These are phyloP conservation scores for Yarrowia galli DNA, from an alignment of 1,139 yeast genomes.

Conservation along the genomic window DNA sequence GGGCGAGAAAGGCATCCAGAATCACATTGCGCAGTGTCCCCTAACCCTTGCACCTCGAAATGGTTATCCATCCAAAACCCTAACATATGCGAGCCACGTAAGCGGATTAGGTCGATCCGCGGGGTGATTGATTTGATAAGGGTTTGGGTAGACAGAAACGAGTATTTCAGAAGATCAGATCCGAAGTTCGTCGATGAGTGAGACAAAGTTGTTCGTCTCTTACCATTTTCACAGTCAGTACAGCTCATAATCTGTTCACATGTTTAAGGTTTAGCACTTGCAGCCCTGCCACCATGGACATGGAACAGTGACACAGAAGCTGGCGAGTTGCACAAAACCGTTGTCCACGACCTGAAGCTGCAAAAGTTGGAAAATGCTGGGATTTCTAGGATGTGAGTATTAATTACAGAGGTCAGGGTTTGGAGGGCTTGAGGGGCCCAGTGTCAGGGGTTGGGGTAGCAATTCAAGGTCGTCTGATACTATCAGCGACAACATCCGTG, in stretches of 20 bases:
- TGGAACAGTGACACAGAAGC: not conserved
- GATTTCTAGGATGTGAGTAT: slow-evolving; percentile 36
- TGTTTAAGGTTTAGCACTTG: not conserved
- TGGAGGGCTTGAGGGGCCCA: not conserved
- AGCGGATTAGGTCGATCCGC: slow-evolving; percentile 23
- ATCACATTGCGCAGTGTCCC: too few species aligned
- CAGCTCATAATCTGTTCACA: slow-evolving; percentile 2
- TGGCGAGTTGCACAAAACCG: slow-evolving; percentile 2
- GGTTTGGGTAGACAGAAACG: slow-evolving; percentile 6
- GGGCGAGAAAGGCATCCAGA: too few species aligned
- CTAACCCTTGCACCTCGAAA: not conserved
- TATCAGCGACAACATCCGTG: too few species aligned
- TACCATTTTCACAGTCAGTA: too few species aligned
- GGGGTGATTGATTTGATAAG: slow-evolving; percentile 19
- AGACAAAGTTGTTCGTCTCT: too few species aligned
- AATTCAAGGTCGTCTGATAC: not conserved
- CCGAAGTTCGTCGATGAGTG: too few species aligned
- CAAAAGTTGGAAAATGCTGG: slow-evolving; percentile 10
- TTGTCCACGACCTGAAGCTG: not conserved
- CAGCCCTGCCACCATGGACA: slow-evolving; percentile 14
- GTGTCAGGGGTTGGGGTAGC: not conserved
- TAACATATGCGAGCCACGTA: slow-evolving; percentile 13
- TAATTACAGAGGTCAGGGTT: not conserved
- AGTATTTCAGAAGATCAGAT: too few species aligned
- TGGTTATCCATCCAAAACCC: not conserved